Base-by-base conservation (phyloP, 805 yeast genomes). In the Yueomyces sp. region DNA sequence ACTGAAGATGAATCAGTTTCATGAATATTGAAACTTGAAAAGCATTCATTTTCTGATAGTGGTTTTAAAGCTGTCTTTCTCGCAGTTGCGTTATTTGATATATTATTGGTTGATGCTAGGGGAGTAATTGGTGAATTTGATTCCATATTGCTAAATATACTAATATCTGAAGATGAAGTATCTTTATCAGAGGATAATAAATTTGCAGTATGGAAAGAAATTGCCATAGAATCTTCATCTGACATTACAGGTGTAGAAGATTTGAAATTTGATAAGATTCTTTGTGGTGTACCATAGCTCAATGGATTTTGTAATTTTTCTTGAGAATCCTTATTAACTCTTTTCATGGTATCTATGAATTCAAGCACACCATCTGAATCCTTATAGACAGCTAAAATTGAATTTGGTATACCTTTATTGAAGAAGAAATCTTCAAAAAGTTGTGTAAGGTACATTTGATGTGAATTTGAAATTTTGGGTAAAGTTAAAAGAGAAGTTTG, bases 401-500 rank as follows among this genome's bases (percentile, higher is more conserved):
- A 48, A 28, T 44, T 38, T 28, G 60, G 59, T 11, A 49, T 34
- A 42, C 43, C 11, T 7, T 9, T 11, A 11, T 34, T 34, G 8
- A 34, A 5, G 5, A 34, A 7, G 1, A 38, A 26, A 26, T 52
- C 50, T 4, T 56, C 59, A 32, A 45, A 45, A 29, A 54, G 49
- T 44, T 49, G 52, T 4, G 50, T 46, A 36, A 48, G 52, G 4
- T 53, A 45, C 9, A 54, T 41, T 38, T 47, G 49, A 28, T 51
- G 50, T 37, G 51, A 50, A 41, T 45, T 49, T 2, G 54, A 45
- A 12, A 54, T 51, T 37, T 42, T 42, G 6, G 60, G 60, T 5
- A 54, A 45, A 47, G 50, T 49, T 38, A 56, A 45, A 36, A 56
- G 47, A 28, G 59, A 53, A n/a, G 56, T 53, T 42, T 54, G 55